phyloP scores from a whole-genome alignment of 2,329 filamentous ascomycete species.

The Ophiostoma quercus region DNA sequence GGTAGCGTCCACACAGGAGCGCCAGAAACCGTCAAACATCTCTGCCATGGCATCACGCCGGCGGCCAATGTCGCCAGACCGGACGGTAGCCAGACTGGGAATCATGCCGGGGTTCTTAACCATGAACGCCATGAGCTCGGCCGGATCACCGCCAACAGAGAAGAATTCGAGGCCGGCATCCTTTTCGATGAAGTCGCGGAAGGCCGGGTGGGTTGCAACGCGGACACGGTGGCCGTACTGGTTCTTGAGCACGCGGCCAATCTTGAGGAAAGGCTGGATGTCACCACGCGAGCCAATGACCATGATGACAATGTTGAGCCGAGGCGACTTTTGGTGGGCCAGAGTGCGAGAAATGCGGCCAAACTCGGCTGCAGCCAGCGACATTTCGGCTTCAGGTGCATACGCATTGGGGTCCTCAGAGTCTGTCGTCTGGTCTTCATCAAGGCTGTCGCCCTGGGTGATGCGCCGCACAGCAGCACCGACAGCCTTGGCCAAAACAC shows the following conservation, averaged over 20 bases:
- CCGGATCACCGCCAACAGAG: slow-evolving; percentile 70
- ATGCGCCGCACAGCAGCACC: slow-evolving; percentile 59
- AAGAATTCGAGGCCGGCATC: slow-evolving; percentile 75
- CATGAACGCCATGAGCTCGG: slow-evolving; percentile 83
- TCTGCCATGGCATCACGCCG: slow-evolving; percentile 66
- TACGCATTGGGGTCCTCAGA: slow-evolving; percentile 12
- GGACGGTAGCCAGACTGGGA: slow-evolving; percentile 65
- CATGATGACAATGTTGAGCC: slow-evolving; percentile 75
- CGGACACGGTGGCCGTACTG: slow-evolving; percentile 68
- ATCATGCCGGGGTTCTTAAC: slow-evolving; percentile 78
- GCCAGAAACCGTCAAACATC: slow-evolving; percentile 81
- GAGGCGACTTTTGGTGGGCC: slow-evolving; percentile 39
- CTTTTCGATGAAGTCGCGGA: slow-evolving; percentile 68
- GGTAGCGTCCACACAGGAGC: slow-evolving; percentile 67
- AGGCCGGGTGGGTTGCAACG: slow-evolving; percentile 72
- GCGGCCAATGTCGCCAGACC: slow-evolving; percentile 64
- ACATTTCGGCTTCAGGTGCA: slow-evolving; percentile 11
- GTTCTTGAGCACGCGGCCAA: slow-evolving; percentile 67
- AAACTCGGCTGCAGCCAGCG: slow-evolving; percentile 28
- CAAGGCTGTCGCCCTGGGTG: not conserved
- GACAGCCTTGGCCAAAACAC: slow-evolving; percentile 68
- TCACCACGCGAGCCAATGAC: slow-evolving; percentile 77
- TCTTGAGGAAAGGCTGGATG: slow-evolving; percentile 71
- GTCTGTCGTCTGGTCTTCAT: not conserved
- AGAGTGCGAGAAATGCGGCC: slow-evolving; percentile 21